Evolutionary conservation across 2,329 filamentous ascomycete species (phyloP), one percentile per base, ranked within the genome.

Genomic region (Verticillium zaregamsianum): DNA sequence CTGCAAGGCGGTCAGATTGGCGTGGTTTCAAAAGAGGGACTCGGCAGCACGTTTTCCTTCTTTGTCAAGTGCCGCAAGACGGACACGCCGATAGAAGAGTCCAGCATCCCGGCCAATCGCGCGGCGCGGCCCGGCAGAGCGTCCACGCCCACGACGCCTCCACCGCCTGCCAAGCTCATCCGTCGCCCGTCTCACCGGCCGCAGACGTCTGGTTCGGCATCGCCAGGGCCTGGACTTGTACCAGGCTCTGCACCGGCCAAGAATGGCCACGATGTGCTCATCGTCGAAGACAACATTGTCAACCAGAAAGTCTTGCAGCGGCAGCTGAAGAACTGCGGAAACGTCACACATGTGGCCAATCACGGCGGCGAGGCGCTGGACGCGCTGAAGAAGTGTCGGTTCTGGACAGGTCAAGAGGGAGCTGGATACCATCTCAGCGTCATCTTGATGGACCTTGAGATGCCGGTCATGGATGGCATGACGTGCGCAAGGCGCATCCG

Each of bases 401-500:
- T 84, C 69, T 87, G 85, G 85, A 70, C 72, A 25, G 80, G 80
- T 15, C 75, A 80, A 9, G 79, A 80, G 64, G 63, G 72, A 17
- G 74, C 78, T 15, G 81, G 81, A 2, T 74, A 80, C 9, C 81
- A 86, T 57, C 81, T 91, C 28, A 86, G 86, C 9, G 80, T 92
- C 55, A 87, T 93, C 14, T 74, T 93, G 6, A 92, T 93, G 90
- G 91, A 93, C 70, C 80, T 92, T 57, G 90, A 93, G 69, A 93
- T 93, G 90, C 90, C 90, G 1, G 82, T 92, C 54, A 93, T 93
- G 90, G 90, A 93, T 68, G 91, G 91, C 39, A 85, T 91, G 73
- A 89, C 89, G 2, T 92, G 90, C 65, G 87, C 90, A 14, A 80
- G 82, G 52, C 84, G 79, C 63, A 92, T 94, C 59, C 83, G 91